These are phyloP conservation scores for Aspergillus felis DNA, from an alignment of 2,329 filamentous ascomycete species.

Conservation along the genomic window DNA sequence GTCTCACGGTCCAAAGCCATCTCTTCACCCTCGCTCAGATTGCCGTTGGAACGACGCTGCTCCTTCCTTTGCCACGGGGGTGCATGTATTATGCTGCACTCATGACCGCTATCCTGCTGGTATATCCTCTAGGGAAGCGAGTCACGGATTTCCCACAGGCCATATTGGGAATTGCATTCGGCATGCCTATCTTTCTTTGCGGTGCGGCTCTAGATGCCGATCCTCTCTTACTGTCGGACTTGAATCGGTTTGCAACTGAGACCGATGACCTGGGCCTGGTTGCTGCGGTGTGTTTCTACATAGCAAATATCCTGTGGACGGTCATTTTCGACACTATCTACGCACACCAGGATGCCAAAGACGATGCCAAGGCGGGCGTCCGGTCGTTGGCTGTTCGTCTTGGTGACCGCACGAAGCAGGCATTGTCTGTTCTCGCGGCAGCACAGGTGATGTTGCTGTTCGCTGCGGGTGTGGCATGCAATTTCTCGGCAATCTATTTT, in stretches of 20 bases:
- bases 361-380: constrained; percentile 81
- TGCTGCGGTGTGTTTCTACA: neutral
- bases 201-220: neutral
- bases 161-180: constrained; percentile 79
- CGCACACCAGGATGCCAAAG: constrained; percentile 84
- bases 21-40: constrained; percentile 68
- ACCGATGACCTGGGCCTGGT: neutral
- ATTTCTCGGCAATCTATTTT: constrained; percentile 6
- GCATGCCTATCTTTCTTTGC: constrained; percentile 40
- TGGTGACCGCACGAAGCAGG: neutral
- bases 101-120: constrained; percentile 53
- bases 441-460: constrained; percentile 2
- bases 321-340: constrained; percentile 91
- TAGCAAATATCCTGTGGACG: constrained; percentile 62
- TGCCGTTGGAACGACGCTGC: neutral
- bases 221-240: neutral
- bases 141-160: constrained; percentile 85
- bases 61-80: neutral
- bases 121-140: constrained; percentile 79
- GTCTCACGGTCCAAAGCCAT: constrained; percentile 67
- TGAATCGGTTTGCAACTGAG: neutral
- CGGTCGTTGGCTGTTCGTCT: constrained; percentile 72
- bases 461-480: neutral
- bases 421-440: constrained; percentile 1
- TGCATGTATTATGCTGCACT: neutral